phyloP scores from a whole-genome alignment of 768 basidiomycete genomes.

The Mycena chlorophos region DNA sequence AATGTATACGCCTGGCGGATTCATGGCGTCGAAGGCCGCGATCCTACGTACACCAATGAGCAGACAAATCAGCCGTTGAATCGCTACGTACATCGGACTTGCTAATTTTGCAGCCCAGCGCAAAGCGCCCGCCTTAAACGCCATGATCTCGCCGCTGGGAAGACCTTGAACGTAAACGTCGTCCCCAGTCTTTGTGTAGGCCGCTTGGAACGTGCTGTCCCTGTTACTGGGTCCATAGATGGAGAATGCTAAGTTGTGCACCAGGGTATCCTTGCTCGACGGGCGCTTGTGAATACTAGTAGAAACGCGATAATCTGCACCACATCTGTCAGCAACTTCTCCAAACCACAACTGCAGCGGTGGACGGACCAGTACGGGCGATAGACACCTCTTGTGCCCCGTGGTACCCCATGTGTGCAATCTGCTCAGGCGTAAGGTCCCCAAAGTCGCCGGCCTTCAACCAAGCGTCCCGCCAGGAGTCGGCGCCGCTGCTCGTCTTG shows the following conservation, averaged over 20 bases:
- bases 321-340: not conserved
- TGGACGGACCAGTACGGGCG: slow-evolving; percentile 51
- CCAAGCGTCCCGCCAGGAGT: slow-evolving; percentile 66
- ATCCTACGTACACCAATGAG: slow-evolving; percentile 59
- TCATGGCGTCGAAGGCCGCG: slow-evolving; percentile 77
- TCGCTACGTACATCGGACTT: slow-evolving; percentile 62
- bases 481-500: slow-evolving; percentile 70
- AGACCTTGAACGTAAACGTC: slow-evolving; percentile 78
- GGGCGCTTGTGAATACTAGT: slow-evolving; percentile 75
- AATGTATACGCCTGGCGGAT: slow-evolving; percentile 27
- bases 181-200: slow-evolving; percentile 78
- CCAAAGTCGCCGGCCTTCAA: slow-evolving; percentile 62
- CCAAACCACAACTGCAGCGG: not conserved
- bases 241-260: slow-evolving; percentile 87
- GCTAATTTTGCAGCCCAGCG: slow-evolving; percentile 63
- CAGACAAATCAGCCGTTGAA: not conserved
- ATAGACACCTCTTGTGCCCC: slow-evolving; percentile 53
- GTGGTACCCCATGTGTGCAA: no score
- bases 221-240: slow-evolving; percentile 91
- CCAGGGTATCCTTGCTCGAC: slow-evolving; percentile 37
- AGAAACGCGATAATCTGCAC: slow-evolving; percentile 84
- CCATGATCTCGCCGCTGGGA: slow-evolving; percentile 75
- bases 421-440: slow-evolving; percentile 38
- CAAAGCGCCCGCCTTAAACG: slow-evolving; percentile 59
- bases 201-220: slow-evolving; percentile 68